Percentiles rank a stretch among this genome's conserved stretches.
These are phyloP conservation scores for Aspergillus mulundensis DNA, from an alignment of 495 filamentous ascomycete genomes.

Conservation along the genomic window DNA sequence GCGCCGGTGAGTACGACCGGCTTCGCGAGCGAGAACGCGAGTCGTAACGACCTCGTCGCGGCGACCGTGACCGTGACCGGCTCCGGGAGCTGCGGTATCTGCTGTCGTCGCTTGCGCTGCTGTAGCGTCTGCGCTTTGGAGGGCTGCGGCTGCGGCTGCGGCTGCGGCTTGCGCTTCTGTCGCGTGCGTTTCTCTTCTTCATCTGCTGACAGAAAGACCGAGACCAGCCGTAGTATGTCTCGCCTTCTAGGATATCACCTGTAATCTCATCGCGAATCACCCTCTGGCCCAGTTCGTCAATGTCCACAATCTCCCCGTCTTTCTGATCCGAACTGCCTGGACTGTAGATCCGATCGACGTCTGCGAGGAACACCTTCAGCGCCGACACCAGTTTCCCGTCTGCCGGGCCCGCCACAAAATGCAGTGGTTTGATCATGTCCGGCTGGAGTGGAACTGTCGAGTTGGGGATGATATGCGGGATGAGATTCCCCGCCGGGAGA, in stretches of 20 bases:
- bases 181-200: constrained; percentile 53
- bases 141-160: constrained; percentile 37
- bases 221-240: constrained; percentile 88
- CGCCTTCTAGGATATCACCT: constrained; percentile 55
- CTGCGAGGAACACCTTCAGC: constrained; percentile 63
- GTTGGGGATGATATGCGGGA: constrained; percentile 74
- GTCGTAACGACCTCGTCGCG: constrained; percentile 18
- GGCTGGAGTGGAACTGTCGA: constrained; percentile 69
- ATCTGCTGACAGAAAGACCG: constrained; percentile 75
- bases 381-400: constrained; percentile 59
- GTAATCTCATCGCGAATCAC: constrained; percentile 57
- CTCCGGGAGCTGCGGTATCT: constrained; percentile 27
- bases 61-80: constrained; percentile 20
- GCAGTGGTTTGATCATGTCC: constrained; percentile 66
- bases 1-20: constrained; percentile 39
- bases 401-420: constrained; percentile 68
- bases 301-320: constrained; percentile 45
- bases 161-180: constrained; percentile 30
- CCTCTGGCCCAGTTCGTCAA: constrained; percentile 70
- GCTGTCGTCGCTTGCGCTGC: constrained; percentile 41
- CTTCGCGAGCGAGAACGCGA: constrained; percentile 28
- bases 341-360: constrained; percentile 61
- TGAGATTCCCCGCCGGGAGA: constrained; percentile 76
- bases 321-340: constrained; percentile 35
- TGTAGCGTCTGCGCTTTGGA: constrained; percentile 42